Base-by-base conservation (phyloP, 2,329 filamentous ascomycete genomes). In the Fusarium transvaalense region DNA sequence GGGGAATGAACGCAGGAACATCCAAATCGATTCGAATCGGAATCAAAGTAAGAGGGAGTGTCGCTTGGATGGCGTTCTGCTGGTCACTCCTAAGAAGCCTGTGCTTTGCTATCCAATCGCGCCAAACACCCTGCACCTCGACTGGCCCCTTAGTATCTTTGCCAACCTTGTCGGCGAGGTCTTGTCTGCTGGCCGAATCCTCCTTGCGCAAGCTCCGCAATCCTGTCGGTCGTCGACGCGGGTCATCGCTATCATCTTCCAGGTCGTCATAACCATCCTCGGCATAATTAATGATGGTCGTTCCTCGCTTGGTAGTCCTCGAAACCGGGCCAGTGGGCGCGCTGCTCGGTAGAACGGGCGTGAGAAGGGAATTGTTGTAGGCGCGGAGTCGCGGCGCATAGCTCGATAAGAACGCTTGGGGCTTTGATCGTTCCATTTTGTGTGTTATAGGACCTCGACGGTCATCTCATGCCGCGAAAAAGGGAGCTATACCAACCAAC, bases 21-120 rank as follows among this genome's bases (percentile, higher is more conserved):
- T 98, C 95, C 77, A 98, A 86, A 76, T 99, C 96, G 79, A 99
- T 97, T 62, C 95, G 92, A 74, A 99, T 97, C 19, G 96, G 96
- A 62, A 99, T 95, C 54, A 98, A 85, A 1, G 93, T 97, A 51
- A 97, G 86, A 6, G 96, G 96, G 35, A 99, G 86, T 50, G 89
- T 89, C 35, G 93, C 90, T 73, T 91, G 88, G 4, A 87, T 86
- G 52, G 86, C 85, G 72, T 85, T 87, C 66, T 89, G 87, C 69
- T 88, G 80, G 64, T 90, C 88, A 39, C 85, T 85, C 50, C 84
- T 81, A n/a, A 82, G 77, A 15, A 80, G 77, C 45, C 83, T 84
- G 64, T 87, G 83, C 80, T 95, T 94, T 63, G 92, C 89, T 88
- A 97, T 97, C 94, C 95, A 98, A 72, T 97, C 94, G 76, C 95